phyloP scores from a whole-genome alignment of 345 rosid genomes.

The Arabidopsis arenosa region DNA sequence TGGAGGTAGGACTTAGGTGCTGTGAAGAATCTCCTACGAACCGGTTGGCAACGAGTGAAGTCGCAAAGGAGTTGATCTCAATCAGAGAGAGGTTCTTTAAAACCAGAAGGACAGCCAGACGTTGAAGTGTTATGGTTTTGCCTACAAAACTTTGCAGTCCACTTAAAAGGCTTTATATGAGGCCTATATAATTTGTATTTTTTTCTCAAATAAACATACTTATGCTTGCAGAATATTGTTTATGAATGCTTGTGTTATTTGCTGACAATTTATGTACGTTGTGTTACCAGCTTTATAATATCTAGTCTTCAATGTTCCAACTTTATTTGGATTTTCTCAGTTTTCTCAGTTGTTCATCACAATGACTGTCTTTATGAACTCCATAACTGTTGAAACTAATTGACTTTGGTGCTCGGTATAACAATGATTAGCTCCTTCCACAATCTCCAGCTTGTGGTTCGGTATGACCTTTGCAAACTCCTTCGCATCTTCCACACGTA shows the following conservation, averaged over 20 bases:
- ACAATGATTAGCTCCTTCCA: conserved; percentile 72
- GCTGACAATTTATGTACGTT: not conserved
- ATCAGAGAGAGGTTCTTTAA: conserved; percentile 24
- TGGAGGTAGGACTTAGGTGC: conserved; percentile 39
- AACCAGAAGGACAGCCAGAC: not conserved
- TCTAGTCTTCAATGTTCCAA: not conserved
- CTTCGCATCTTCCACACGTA: conserved; percentile 68
- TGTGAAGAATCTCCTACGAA: conserved; percentile 30
- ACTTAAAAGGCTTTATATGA: not conserved
- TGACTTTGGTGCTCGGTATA: conserved; percentile 65
- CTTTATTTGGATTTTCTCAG: not conserved
- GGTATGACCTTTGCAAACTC: conserved; percentile 74
- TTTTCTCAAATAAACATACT: not conserved
- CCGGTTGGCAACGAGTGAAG: conserved; percentile 32
- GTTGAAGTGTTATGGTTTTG: not conserved
- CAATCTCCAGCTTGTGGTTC: conserved; percentile 63
- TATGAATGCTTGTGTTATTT: not conserved
- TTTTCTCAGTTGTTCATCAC: conserved; percentile 28
- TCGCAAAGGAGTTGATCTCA: not conserved
- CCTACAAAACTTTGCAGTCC: not conserved
- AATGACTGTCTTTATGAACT: conserved; percentile 53
- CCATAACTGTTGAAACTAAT: conserved; percentile 57
- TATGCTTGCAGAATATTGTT: not conserved
- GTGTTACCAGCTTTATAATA: not conserved
- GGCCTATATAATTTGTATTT: not conserved